Conservation (phyloP, 441 rosid species). For the Croton setiger region DNA sequence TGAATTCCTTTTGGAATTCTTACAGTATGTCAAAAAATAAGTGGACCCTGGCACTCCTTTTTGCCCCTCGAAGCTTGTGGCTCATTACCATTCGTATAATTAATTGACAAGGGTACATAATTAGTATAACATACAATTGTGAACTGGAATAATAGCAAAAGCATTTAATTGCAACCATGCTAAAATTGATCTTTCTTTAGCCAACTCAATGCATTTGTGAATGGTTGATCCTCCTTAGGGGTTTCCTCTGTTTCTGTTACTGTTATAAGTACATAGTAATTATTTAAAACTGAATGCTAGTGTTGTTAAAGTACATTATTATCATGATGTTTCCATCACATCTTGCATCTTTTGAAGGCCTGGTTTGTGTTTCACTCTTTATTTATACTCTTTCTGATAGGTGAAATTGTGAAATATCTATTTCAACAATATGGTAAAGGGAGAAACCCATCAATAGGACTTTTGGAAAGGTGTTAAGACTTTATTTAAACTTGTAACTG, state of each 20-base stretch:
- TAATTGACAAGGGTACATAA: neutral
- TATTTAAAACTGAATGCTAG: neutral
- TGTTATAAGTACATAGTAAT: no score
- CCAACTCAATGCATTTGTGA: neutral
- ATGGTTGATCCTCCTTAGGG: neutral
- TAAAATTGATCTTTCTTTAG: neutral
- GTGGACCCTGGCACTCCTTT: neutral
- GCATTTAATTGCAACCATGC: neutral
- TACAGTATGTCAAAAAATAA: neutral
- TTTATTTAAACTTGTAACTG: constrained; percentile 8
- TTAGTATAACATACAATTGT: neutral
- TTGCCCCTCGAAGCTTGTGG: neutral
- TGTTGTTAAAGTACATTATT: no score
- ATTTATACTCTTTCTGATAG: constrained; percentile 29
- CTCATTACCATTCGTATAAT: neutral
- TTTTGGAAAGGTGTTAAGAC: constrained; percentile 58
- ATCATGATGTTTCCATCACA: neutral
- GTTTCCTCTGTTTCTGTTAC: neutral
- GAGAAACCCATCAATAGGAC: constrained; percentile 57
- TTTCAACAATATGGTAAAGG: constrained; percentile 73
- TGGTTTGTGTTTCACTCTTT: constrained; percentile 12
- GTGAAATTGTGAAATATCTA: constrained; percentile 76
- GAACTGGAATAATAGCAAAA: neutral
- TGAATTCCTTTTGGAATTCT: neutral
- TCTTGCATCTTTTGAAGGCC: neutral